Conservation (phyloP, 176 grass and related monocot species). For the Oryza officinalis region DNA sequence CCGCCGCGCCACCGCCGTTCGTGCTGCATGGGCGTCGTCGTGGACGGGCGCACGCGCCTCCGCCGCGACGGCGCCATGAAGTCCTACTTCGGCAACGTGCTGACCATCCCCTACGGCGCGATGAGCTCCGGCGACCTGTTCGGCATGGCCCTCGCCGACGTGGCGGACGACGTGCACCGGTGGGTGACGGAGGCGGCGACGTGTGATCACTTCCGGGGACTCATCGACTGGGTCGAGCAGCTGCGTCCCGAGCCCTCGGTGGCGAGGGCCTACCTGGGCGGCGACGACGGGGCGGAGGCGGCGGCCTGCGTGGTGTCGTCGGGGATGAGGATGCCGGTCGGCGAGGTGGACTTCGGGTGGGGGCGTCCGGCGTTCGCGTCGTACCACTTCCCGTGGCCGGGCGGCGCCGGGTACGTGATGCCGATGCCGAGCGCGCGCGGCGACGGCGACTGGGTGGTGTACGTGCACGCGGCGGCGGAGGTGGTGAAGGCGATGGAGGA, state of each 20-base stretch:
- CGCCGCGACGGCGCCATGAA: slow-evolving; percentile 34
- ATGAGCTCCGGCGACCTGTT: slow-evolving; percentile 8
- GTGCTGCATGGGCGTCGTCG: slow-evolving; percentile 62
- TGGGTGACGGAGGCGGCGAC: slow-evolving; percentile 53
- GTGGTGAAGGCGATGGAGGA: slow-evolving; percentile 65
- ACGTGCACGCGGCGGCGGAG: slow-evolving; percentile 50
- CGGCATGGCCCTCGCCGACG: slow-evolving; percentile 44
- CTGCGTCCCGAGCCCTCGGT: slow-evolving; percentile 41
- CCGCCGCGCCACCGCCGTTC: slow-evolving; percentile 2
- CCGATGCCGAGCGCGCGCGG: slow-evolving; percentile 59
- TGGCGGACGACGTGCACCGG: slow-evolving; percentile 53
- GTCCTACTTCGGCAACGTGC: slow-evolving; percentile 66
- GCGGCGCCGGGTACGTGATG: slow-evolving; percentile 64
- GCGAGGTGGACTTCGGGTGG: slow-evolving; percentile 70
- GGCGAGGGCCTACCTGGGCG: slow-evolving; percentile 47
- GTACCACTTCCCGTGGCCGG: slow-evolving; percentile 76
- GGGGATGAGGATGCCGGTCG: slow-evolving; percentile 50
- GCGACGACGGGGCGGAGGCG: slow-evolving; percentile 1
- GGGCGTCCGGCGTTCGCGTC: slow-evolving; percentile 58
- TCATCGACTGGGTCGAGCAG: slow-evolving; percentile 71
- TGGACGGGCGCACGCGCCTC: slow-evolving; percentile 58
- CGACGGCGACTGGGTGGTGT: slow-evolving; percentile 71
- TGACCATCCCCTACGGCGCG: slow-evolving; percentile 51
- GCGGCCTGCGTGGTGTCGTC: slow-evolving; percentile 56
- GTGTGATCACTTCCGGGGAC: slow-evolving; percentile 50